Percentiles rank a stretch among this genome's conserved stretches.
phyloP scores from a whole-genome alignment of 169 alveolate genomes.

The Cyclospora cayetanensis region DNA sequence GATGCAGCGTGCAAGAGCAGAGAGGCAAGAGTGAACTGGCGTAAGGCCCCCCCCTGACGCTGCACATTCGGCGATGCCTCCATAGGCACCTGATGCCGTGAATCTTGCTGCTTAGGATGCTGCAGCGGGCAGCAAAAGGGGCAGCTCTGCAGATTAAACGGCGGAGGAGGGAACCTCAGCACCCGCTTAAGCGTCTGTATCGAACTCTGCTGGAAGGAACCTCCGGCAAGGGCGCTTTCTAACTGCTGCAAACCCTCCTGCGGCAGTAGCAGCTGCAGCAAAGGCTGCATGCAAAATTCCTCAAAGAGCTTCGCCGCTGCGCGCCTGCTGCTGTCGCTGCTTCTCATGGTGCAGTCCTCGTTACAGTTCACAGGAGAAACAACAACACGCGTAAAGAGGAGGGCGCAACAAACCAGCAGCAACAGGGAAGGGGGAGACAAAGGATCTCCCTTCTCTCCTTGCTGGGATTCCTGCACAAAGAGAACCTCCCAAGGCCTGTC shows the following conservation, averaged over 20 bases:
- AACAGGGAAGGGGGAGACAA: not conserved
- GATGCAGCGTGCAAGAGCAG: not conserved
- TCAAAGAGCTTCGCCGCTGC: slow-evolving; percentile 5
- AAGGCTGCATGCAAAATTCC: slow-evolving; percentile 11
- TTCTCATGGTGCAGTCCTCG: not conserved
- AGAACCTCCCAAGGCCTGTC: not conserved
- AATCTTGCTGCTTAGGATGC: not conserved
- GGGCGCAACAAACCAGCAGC: not conserved
- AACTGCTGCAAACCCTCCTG: not conserved
- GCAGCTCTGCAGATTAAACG: not conserved
- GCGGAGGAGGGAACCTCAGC: not conserved
- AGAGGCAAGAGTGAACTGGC: not conserved
- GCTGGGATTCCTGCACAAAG: not conserved
- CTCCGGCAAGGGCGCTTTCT: not conserved
- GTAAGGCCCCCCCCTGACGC: not conserved
- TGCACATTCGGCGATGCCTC: not conserved
- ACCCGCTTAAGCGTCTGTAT: not conserved
- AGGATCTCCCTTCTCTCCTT: not conserved
- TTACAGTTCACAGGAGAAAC: too few species aligned
- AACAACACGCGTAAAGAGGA: not conserved
- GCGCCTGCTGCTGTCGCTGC: slow-evolving; percentile 12
- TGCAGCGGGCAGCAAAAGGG: slow-evolving; percentile 17
- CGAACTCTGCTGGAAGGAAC: not conserved
- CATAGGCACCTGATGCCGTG: slow-evolving; percentile 27
- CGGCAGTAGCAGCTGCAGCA: slow-evolving; percentile 31